Conservation (phyloP, 805 yeast species). For the Saccharomycopsis sp. region DNA sequence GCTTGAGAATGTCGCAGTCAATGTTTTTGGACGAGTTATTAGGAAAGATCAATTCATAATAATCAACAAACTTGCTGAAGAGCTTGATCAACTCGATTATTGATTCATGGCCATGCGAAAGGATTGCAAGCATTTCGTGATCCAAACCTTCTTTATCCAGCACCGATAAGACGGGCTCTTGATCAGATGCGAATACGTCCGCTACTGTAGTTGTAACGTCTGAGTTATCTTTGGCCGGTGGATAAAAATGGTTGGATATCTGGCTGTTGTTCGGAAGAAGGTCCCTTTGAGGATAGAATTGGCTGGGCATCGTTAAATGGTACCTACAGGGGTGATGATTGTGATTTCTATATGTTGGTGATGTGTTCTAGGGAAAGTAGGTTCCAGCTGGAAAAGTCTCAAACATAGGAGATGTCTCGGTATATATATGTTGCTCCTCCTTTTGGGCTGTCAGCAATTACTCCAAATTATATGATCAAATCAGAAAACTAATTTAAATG, state of each 20-base stretch:
- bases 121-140: not conserved
- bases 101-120: not conserved
- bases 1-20: constrained; percentile 7
- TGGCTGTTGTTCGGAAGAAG: not conserved
- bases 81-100: not conserved
- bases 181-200: not conserved
- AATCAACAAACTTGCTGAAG: constrained; percentile 7
- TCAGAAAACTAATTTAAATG: not conserved
- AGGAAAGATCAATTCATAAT: constrained; percentile 11
- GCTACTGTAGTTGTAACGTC: not conserved
- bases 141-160: not conserved
- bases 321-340: too few species aligned
- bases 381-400: too few species aligned
- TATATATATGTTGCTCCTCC: not conserved
- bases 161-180: not conserved
- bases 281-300: not conserved
- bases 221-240: not conserved
- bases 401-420: not conserved
- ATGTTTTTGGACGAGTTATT: constrained; percentile 4
- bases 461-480: not conserved
- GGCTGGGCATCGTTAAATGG: not conserved
- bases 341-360: too few species aligned
- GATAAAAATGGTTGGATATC: not conserved
- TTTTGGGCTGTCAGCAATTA: not conserved
- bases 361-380: too few species aligned